phyloP scores from a whole-genome alignment of 805 yeast species.

The Ogataea populi-albae region DNA sequence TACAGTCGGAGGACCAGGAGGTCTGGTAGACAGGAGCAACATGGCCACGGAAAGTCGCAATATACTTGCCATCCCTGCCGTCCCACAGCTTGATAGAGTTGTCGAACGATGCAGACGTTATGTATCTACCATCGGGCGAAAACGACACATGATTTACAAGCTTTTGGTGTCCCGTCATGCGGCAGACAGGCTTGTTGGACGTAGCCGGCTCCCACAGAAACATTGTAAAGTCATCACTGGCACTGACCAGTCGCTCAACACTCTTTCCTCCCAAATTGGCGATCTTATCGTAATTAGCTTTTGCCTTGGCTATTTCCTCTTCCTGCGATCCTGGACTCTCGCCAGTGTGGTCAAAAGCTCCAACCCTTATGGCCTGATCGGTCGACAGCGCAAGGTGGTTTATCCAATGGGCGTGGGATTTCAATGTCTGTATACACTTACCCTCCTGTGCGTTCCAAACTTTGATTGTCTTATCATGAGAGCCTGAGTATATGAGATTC shows the following conservation, averaged over 20 bases:
- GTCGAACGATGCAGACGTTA: slow-evolving; percentile 93
- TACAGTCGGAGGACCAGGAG: slow-evolving; percentile 95
- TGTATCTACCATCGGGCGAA: slow-evolving; percentile 89
- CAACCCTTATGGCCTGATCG: slow-evolving; percentile 81
- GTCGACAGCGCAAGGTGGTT: slow-evolving; percentile 91
- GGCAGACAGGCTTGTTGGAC: slow-evolving; percentile 75
- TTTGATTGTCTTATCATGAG: slow-evolving; percentile 91
- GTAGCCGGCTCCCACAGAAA: slow-evolving; percentile 91
- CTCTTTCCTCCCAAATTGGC: slow-evolving; percentile 54
- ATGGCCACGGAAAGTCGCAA: slow-evolving; percentile 91
- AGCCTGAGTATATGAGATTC: slow-evolving; percentile 78
- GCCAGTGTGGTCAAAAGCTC: slow-evolving; percentile 80
- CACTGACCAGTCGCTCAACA: slow-evolving; percentile 84
- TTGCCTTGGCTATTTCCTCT: slow-evolving; percentile 53
- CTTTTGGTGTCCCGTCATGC: slow-evolving; percentile 98
- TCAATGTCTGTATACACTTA: slow-evolving; percentile 70
- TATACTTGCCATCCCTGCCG: slow-evolving; percentile 84
- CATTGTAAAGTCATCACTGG: slow-evolving; percentile 97
- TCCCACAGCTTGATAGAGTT: slow-evolving; percentile 96
- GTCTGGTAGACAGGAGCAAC: slow-evolving; percentile 98
- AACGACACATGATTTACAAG: slow-evolving; percentile 93
- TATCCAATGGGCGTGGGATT: slow-evolving; percentile 97
- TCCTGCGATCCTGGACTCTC: slow-evolving; percentile 39
- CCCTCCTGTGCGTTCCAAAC: slow-evolving; percentile 88
- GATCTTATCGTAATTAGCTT: slow-evolving; percentile 57